Conservation (phyloP, 2,329 filamentous ascomycete genomes). For the Sporothrix schenckii region DNA sequence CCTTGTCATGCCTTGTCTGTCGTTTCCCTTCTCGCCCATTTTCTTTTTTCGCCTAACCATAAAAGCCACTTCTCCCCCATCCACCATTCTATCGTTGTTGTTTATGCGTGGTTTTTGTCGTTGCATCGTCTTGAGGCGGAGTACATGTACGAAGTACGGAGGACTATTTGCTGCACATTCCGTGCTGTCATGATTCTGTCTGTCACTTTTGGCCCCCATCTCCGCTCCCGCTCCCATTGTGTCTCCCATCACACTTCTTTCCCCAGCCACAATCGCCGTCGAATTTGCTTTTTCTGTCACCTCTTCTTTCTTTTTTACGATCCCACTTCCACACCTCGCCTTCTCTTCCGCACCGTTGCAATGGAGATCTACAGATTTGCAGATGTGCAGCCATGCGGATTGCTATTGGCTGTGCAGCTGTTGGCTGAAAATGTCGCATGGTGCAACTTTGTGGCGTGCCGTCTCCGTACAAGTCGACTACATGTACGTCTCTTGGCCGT, state of each 20-base stretch:
- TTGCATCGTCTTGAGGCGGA: neutral
- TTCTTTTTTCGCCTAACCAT: neutral
- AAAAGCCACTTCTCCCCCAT: slow-evolving; percentile 9
- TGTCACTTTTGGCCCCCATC: neutral
- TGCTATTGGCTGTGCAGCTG: neutral
- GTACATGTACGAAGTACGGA: too few relatives aligned
- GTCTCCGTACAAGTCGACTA: too few relatives aligned
- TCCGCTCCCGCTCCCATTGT: neutral
- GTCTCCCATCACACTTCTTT: neutral
- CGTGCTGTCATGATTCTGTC: neutral
- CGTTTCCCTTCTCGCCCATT: neutral
- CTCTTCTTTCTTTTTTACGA: neutral
- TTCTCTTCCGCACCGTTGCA: neutral
- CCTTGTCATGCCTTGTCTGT: too few relatives aligned
- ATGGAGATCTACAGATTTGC: slow-evolving; percentile 2
- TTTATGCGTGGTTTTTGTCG: neutral
- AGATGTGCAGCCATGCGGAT: neutral
- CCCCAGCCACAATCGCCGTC: neutral
- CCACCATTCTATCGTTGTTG: slow-evolving; percentile 9
- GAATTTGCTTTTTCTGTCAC: neutral
- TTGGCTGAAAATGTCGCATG: too few relatives aligned
- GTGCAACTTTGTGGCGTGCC: too few relatives aligned
- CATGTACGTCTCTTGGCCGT: neutral
- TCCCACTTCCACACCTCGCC: neutral
- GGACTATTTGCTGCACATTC: neutral